These are phyloP conservation scores for Psidium guajava DNA, from an alignment of 345 rosid genomes.

Conservation along the genomic window DNA sequence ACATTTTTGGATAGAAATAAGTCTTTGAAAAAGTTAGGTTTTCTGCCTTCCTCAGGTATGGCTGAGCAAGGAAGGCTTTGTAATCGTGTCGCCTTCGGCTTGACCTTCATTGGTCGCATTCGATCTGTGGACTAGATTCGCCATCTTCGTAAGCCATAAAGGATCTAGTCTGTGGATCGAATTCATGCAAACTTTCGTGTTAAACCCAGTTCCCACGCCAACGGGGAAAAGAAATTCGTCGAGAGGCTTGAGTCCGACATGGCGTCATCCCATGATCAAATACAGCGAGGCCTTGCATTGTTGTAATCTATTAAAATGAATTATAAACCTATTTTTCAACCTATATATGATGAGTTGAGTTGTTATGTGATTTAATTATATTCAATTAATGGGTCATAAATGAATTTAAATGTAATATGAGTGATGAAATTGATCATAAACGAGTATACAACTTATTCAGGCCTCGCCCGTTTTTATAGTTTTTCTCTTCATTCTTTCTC, in stretches of 20 bases:
- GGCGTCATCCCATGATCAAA: too few relatives aligned
- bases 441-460: too few relatives aligned
- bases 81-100: not conserved
- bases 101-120: not conserved
- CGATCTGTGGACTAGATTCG: not conserved
- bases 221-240: not conserved
- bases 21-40: not conserved
- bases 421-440: too few relatives aligned
- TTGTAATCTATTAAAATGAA: too few relatives aligned
- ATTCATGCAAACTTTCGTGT: not conserved
- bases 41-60: not conserved
- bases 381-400: too few relatives aligned
- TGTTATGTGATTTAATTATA: too few relatives aligned
- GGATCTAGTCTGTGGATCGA: not conserved
- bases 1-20: too few relatives aligned
- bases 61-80: not conserved
- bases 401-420: too few relatives aligned
- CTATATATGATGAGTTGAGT: too few relatives aligned
- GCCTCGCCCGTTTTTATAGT: fast-evolving
- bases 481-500: too few relatives aligned
- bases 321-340: too few relatives aligned
- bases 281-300: not conserved
- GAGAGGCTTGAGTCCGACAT: not conserved
- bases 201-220: not conserved
- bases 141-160: not conserved